Conservation (phyloP, 441 rosid species). For the Pelargonium cotyledonis region DNA sequence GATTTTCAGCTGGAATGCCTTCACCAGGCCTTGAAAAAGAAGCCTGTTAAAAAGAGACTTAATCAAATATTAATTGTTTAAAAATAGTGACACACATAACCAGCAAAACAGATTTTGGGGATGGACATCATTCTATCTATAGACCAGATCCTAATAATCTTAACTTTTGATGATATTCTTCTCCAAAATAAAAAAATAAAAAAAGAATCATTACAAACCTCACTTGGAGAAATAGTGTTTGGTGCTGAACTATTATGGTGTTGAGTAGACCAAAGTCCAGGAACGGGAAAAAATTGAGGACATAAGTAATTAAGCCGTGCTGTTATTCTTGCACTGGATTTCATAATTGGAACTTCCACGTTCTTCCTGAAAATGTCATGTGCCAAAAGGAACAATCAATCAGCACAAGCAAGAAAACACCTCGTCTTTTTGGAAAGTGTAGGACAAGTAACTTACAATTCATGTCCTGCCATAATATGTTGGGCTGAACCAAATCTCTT, state of each 20-base stretch:
- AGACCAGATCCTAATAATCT: neutral
- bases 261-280: slow-evolving; percentile 63
- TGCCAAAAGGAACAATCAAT: slow-evolving; percentile 19
- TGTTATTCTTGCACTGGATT: slow-evolving; percentile 78
- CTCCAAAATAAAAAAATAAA: no score
- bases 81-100: slow-evolving; percentile 9
- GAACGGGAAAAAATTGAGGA: slow-evolving; percentile 91
- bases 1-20: slow-evolving; percentile 73
- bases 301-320: slow-evolving; percentile 83
- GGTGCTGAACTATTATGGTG: slow-evolving; percentile 10
- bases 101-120: neutral
- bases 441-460: slow-evolving; percentile 40
- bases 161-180: neutral
- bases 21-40: slow-evolving; percentile 28
- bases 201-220: slow-evolving; percentile 44
- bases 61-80: slow-evolving; percentile 11
- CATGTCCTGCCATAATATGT: slow-evolving; percentile 87
- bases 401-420: slow-evolving; percentile 12
- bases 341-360: slow-evolving; percentile 70
- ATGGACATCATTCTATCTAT: neutral
- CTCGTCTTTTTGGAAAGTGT: neutral
- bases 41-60: slow-evolving; percentile 35
- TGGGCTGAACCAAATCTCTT: slow-evolving; percentile 58
- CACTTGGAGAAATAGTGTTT: slow-evolving; percentile 22
- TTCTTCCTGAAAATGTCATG: slow-evolving; percentile 48